These are phyloP conservation scores for Exophiala sp. DNA, from an alignment of 2,329 filamentous ascomycete species.

Conservation along the genomic window DNA sequence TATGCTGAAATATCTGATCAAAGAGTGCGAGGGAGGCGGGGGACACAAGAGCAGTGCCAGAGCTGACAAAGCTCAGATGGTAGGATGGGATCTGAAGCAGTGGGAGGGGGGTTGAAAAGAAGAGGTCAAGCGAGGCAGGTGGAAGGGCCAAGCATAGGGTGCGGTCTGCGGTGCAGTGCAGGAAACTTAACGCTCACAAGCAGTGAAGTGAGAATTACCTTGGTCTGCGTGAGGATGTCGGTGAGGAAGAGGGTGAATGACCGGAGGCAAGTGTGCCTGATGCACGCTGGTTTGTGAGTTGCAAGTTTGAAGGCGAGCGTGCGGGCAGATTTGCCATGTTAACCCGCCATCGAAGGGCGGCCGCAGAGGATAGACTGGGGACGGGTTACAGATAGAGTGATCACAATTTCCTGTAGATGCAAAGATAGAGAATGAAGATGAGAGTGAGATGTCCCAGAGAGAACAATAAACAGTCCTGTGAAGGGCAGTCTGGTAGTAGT, in stretches of 20 bases:
- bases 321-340: conserved; percentile 28
- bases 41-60: background rate
- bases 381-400: conserved; percentile 2
- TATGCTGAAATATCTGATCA: conserved; percentile 5
- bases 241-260: conserved; percentile 30
- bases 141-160: conserved; percentile 13
- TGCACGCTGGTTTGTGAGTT: conserved; percentile 24
- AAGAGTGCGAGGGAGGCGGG: conserved; percentile 7
- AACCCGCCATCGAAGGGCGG: conserved; percentile 27
- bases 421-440: conserved; percentile 1
- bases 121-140: background rate
- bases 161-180: conserved; percentile 8
- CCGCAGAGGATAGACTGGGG: conserved; percentile 5
- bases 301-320: conserved; percentile 22
- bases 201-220: conserved; percentile 19
- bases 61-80: conserved; percentile 1
- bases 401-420: background rate
- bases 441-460: background rate
- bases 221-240: conserved; percentile 26
- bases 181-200: conserved; percentile 6
- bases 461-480: background rate
- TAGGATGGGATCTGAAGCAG: background rate
- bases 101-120: background rate
- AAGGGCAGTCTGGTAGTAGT: background rate
- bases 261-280: conserved; percentile 31